Base-by-base conservation (phyloP, 768 basidiomycete genomes). In the Collybia sordida region DNA sequence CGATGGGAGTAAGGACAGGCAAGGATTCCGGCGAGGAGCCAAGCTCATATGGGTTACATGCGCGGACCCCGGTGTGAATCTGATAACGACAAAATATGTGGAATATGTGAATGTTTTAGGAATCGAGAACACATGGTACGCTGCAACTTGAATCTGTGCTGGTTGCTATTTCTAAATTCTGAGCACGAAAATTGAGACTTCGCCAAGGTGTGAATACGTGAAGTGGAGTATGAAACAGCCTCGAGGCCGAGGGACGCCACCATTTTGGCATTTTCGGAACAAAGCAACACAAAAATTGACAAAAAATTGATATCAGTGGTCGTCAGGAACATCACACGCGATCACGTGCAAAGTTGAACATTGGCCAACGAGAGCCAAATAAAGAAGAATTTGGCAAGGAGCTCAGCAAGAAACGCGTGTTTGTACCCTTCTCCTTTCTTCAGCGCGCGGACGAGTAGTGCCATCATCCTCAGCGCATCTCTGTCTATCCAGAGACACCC, bases 321-420 rank as follows among this genome's bases (percentile, higher is more conserved):
- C 48, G 45, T 41, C 54, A 59, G 53, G 55, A 65, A 71, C 71
- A 63, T 67, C 64, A 68, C 55, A 71, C 72, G 67, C 72, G 72
- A 61, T 74, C 75, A 77, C 73, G 74, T 75, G 75, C 37, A 65
- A 72, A 71, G 61, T 72, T 75, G 73, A 85, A 84, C 80, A 69
- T 75, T 64, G 57, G 59, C 73, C 71, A 80, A 81, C 73, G 62
- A 66, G 51, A 52, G 50, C 58, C 66, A 69, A 72, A 72, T 69
- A 70, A 73, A 72, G 66, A 57, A 65, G 64, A 72, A 72, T 71
- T 53, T 69, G 35, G 43, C 50, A 50, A 59, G 49, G 25, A 55
- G 49, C 38, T 50, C 47, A 56, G 54, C 53, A 55, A 58, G 47
- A 48, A 57, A 55, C 58, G 62, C 57, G 58, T 50, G 51, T 60